Conservation (phyloP, 1,284 basidiomycete species). For the Chalciporus sp. region DNA sequence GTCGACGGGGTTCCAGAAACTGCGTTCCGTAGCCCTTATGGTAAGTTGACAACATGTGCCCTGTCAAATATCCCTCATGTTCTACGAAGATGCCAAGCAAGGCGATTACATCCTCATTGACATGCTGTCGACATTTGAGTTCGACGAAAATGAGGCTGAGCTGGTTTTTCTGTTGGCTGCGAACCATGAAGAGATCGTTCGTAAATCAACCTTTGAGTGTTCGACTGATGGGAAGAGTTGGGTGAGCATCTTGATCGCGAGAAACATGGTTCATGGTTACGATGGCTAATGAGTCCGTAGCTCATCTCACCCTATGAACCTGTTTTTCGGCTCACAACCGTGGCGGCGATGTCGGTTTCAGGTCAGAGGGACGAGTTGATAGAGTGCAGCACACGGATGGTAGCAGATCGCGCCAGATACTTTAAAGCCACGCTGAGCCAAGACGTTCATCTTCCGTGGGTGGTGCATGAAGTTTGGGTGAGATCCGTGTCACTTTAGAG, state of each 20-base stretch:
- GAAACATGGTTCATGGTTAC: not conserved
- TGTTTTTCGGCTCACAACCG: constrained; percentile 6
- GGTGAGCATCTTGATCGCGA: constrained; percentile 38
- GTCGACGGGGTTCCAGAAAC: constrained; percentile 54
- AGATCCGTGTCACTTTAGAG: constrained; percentile 24
- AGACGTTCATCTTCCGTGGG: constrained; percentile 42
- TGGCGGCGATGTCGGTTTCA: not conserved
- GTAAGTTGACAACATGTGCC: constrained; percentile 35
- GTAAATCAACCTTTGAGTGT: constrained; percentile 39
- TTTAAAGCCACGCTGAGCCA: constrained; percentile 39
- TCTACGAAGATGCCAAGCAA: constrained; percentile 32
- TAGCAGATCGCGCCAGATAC: constrained; percentile 30
- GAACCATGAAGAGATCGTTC: constrained; percentile 42
- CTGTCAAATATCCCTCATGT: constrained; percentile 4
- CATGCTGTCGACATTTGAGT: constrained; percentile 34
- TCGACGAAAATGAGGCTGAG: constrained; percentile 32
- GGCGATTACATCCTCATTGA: constrained; percentile 55
- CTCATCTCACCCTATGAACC: constrained; percentile 17
- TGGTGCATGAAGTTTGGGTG: constrained; percentile 50
- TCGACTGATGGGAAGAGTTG: constrained; percentile 43
- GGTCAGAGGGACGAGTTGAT: constrained; percentile 13
- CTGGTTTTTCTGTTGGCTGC: constrained; percentile 49
- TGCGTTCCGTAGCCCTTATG: constrained; percentile 49
- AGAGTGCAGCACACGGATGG: constrained; percentile 40
- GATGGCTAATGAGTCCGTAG: constrained; percentile 9